phyloP scores from a whole-genome alignment of 2,329 filamentous ascomycete species.

The Biscogniauxia sp. region DNA sequence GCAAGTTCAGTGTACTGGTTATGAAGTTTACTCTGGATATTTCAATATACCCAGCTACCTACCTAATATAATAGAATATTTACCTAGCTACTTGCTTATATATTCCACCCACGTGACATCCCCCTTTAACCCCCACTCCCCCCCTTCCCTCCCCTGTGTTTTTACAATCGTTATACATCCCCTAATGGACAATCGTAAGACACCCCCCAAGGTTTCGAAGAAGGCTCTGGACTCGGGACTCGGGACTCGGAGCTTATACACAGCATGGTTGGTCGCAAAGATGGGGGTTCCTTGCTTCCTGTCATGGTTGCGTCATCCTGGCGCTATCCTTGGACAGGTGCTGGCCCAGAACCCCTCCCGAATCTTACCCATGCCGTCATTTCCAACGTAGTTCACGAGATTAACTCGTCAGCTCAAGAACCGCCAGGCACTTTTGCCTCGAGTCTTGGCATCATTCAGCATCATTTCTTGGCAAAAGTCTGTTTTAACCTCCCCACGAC shows the following conservation, averaged over 20 bases:
- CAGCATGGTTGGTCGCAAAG: too few species aligned
- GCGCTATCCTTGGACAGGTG: background rate
- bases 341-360: too few species aligned
- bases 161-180: too few species aligned
- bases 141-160: too few species aligned
- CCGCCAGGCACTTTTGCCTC: constrained; percentile 6
- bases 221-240: too few species aligned
- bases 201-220: too few species aligned
- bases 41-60: background rate
- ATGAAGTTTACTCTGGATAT: background rate
- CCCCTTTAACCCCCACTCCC: too few species aligned
- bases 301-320: background rate
- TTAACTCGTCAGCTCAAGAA: background rate
- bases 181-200: too few species aligned
- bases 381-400: background rate
- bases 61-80: background rate
- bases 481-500: constrained; percentile 18
- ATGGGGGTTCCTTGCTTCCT: background rate
- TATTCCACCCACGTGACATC: too few species aligned
- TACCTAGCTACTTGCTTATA: too few species aligned
- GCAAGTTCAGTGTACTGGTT: too few species aligned
- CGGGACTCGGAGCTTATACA: background rate
- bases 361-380: background rate
- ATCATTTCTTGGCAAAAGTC: constrained; percentile 22
- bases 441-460: constrained; percentile 21